Evolutionary conservation across 176 grass and related monocot genomes (phyloP).

Genomic region (Musa itinerans): DNA sequence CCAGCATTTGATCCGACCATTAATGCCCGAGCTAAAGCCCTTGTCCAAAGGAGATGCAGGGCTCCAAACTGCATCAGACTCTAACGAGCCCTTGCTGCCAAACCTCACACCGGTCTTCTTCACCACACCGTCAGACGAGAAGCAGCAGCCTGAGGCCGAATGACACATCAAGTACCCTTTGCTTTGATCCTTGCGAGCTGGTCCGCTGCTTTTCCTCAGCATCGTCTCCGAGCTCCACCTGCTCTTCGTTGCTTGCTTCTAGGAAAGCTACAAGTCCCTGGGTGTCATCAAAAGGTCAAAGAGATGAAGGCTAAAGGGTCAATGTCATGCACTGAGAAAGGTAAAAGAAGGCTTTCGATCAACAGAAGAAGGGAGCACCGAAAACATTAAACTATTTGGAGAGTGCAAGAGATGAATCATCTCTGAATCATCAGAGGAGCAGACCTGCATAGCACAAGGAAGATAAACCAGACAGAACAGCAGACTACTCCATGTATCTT

Average conservation of each 20-base stretch:
- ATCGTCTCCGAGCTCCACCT: conserved; percentile 22
- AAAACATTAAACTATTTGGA: no score
- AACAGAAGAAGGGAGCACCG: background rate
- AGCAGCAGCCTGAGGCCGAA: conserved; percentile 21
- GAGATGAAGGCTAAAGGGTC: background rate
- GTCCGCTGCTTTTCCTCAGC: conserved; percentile 36
- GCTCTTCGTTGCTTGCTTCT: no score
- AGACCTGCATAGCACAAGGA: no score
- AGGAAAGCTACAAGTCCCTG: background rate
- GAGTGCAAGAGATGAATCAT: background rate
- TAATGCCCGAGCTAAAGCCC: conserved; percentile 28
- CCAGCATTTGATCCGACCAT: conserved; percentile 19
- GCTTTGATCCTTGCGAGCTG: conserved; percentile 19
- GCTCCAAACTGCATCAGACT: conserved; percentile 54
- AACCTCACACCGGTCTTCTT: conserved; percentile 39
- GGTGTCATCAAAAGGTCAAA: background rate
- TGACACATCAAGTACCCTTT: conserved; percentile 37
- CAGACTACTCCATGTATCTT: background rate
- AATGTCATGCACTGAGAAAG: background rate
- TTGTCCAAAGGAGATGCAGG: conserved; percentile 85
- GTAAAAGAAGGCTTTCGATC: background rate
- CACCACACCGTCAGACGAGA: conserved; percentile 10
- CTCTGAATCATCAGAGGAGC: background rate
- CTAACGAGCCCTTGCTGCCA: conserved; percentile 36
- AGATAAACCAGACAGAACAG: background rate